Conservation (phyloP, 495 filamentous ascomycete genomes). For the Xeromyces bisporus region DNA sequence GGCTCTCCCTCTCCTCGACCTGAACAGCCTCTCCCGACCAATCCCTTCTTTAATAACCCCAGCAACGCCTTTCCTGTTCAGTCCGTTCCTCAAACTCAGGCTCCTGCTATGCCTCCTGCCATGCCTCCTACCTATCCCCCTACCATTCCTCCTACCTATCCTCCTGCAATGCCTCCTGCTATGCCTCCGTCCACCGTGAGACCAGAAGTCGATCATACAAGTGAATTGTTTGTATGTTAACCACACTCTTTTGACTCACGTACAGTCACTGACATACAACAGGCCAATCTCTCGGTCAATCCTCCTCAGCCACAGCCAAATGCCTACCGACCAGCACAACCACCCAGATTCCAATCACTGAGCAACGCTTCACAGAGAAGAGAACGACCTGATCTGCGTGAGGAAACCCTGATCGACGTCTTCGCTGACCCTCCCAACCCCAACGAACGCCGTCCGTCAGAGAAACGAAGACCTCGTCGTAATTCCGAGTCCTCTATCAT, state of each 20-base stretch:
- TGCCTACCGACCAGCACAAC: conserved; percentile 26
- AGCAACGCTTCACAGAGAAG: too few relatives aligned
- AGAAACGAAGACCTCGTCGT: conserved; percentile 34
- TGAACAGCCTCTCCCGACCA: conserved; percentile 64
- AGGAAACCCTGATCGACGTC: conserved; percentile 35
- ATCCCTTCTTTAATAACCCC: conserved; percentile 76
- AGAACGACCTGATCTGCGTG: conserved; percentile 16
- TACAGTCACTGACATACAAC: conserved; percentile 2
- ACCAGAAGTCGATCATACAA: conserved; percentile 44
- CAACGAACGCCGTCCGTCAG: conserved; percentile 9
- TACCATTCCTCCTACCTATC: too few relatives aligned
- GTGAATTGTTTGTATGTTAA: conserved; percentile 76
- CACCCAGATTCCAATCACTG: too few relatives aligned
- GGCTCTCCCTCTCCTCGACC: conserved; percentile 25
- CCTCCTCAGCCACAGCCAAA: conserved; percentile 18
- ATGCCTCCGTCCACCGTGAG: conserved; percentile 40
- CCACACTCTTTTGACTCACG: conserved; percentile 3
- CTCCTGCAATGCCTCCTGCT: conserved; percentile 21
- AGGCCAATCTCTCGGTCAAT: conserved; percentile 29
- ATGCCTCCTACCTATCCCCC: conserved; percentile 48
- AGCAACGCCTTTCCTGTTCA: conserved; percentile 36
- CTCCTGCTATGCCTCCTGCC: conserved; percentile 18
- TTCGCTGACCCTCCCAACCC: conserved; percentile 38
- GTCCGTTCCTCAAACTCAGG: conserved; percentile 11
- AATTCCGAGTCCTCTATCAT: conserved; percentile 91